Conservation (phyloP, 345 rosid genomes). For the Linum lewisii region DNA sequence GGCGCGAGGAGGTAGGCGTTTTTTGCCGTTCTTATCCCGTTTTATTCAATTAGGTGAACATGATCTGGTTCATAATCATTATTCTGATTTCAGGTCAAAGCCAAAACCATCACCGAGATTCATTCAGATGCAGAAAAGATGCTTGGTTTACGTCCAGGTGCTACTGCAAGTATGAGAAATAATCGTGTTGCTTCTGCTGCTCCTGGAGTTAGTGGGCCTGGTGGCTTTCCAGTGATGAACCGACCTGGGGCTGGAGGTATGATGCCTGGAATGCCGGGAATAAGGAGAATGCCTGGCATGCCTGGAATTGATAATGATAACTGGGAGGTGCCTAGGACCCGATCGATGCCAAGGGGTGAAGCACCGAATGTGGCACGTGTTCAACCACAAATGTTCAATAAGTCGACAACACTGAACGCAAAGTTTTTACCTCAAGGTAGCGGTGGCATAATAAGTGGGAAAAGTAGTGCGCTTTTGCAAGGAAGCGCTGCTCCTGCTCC, state of each 20-base stretch:
- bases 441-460: constrained; percentile 52
- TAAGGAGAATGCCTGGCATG: constrained; percentile 91
- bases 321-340: constrained; percentile 65
- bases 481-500: constrained; percentile 33
- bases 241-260: constrained; percentile 88
- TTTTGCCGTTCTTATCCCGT: background rate
- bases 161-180: constrained; percentile 73
- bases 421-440: constrained; percentile 73
- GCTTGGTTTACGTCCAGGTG: constrained; percentile 91
- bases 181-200: constrained; percentile 38
- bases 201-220: constrained; percentile 44
- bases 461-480: constrained; percentile 73
- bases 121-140: constrained; percentile 85
- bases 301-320: constrained; percentile 75
- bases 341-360: constrained; percentile 75
- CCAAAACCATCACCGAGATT: constrained; percentile 86
- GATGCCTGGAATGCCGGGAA: constrained; percentile 99
- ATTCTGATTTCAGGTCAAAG: constrained; percentile 51
- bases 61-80: background rate
- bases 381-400: constrained; percentile 36
- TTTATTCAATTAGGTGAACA: background rate
- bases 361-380: constrained; percentile 35
- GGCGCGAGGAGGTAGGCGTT: constrained; percentile 78
- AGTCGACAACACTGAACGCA: constrained; percentile 45
- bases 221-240: constrained; percentile 46